phyloP scores from a whole-genome alignment of 2,329 filamentous ascomycete genomes.

The Rosellinia necatrix region DNA sequence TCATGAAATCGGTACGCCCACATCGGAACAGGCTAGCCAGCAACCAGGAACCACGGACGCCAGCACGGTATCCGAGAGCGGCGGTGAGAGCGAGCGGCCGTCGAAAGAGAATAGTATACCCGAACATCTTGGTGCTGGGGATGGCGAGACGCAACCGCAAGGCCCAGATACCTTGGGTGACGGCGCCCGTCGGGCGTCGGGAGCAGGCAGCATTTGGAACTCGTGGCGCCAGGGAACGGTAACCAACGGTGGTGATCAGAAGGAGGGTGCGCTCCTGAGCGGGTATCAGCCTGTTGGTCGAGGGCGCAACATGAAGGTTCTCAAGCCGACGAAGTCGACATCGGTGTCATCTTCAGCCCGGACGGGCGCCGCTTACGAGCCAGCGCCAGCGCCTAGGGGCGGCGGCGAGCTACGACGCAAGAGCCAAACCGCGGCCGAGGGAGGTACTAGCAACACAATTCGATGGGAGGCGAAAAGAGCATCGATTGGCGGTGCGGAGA shows the following conservation, averaged over 20 bases:
- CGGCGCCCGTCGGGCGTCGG: constrained; percentile 37
- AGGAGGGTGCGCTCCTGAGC: constrained; percentile 59
- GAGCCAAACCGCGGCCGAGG: constrained; percentile 49
- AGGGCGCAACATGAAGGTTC: constrained; percentile 82
- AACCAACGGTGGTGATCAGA: constrained; percentile 56
- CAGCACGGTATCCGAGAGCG: constrained; percentile 50
- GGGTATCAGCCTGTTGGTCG: constrained; percentile 73
- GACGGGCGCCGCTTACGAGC: constrained; percentile 59
- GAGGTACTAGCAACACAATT: constrained; percentile 40
- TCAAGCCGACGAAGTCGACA: constrained; percentile 74
- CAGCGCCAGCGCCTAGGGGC: constrained; percentile 49
- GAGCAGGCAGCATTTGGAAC: constrained; percentile 66
- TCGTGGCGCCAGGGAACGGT: constrained; percentile 68
- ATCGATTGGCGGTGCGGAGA: constrained; percentile 41
- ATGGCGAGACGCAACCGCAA: constrained; percentile 36
- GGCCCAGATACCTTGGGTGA: constrained; percentile 34
- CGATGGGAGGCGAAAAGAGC: constrained; percentile 62
- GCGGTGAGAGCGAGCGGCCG: constrained; percentile 50
- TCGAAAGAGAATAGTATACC: constrained; percentile 34
- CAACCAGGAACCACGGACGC: constrained; percentile 36
- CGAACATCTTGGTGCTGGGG: constrained; percentile 37
- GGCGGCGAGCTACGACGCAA: constrained; percentile 59
- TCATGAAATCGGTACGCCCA: constrained; percentile 45
- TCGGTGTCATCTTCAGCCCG: constrained; percentile 57
- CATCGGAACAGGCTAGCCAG: constrained; percentile 43